Conservation (phyloP, 345 rosid species). For the Eutrema yunnanense region DNA sequence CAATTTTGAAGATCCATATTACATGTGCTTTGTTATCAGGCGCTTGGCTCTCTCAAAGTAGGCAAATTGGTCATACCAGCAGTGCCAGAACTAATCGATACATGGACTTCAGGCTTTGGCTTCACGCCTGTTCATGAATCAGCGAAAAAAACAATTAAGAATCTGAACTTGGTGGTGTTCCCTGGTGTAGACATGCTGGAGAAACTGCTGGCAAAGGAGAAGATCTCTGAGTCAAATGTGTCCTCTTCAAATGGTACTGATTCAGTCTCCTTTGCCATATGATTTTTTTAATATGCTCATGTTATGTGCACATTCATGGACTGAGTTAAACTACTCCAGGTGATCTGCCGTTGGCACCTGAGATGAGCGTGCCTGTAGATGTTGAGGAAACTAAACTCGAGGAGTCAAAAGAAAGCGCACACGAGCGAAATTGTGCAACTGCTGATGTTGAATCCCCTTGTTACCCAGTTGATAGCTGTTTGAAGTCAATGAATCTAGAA, state of each 20-base stretch:
- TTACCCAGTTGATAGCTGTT: conserved; percentile 25
- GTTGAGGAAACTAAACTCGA: conserved; percentile 11
- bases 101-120: conserved; percentile 90
- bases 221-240: conserved; percentile 17
- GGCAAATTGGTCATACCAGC: conserved; percentile 93
- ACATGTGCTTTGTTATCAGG: conserved; percentile 40
- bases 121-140: conserved; percentile 50
- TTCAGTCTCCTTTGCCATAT: neutral
- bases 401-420: conserved; percentile 5
- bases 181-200: conserved; percentile 89
- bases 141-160: conserved; percentile 42
- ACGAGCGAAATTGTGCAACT: conserved; percentile 19
- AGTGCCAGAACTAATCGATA: conserved; percentile 68
- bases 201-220: conserved; percentile 45
- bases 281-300: neutral
- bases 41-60: conserved; percentile 58
- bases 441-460: conserved; percentile 26
- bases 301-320: neutral
- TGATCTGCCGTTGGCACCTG: conserved; percentile 9
- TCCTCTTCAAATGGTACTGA: conserved; percentile 34
- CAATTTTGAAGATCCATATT: neutral
- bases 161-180: conserved; percentile 70
- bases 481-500: neutral
- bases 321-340: conserved; percentile 30
- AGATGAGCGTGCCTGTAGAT: conserved; percentile 17